Evolutionary conservation across 2,329 filamentous ascomycete species (phyloP).

Genomic region (Ceratocystis lukuohia): DNA sequence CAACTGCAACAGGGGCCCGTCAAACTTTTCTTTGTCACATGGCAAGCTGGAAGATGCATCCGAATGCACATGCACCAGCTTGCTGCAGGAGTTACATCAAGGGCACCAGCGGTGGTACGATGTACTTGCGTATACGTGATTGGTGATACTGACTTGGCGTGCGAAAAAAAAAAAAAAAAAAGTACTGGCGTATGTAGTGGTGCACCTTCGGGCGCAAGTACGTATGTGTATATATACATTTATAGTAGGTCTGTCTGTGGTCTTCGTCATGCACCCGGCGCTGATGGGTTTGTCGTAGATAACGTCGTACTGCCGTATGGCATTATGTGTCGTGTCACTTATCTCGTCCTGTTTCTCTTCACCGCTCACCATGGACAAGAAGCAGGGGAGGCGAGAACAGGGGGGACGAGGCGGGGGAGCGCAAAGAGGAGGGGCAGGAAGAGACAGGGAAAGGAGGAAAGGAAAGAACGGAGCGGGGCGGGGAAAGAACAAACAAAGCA

Average conservation of each 20-base stretch:
- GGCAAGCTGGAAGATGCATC: conserved; percentile 6
- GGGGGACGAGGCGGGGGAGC: background rate
- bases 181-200: too few relatives aligned
- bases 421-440: background rate
- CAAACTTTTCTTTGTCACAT: conserved; percentile 7
- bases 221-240: background rate
- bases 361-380: background rate
- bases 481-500: background rate
- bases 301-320: background rate
- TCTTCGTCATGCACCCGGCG: background rate
- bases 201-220: background rate
- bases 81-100: background rate
- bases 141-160: too few relatives aligned
- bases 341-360: background rate
- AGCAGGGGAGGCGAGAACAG: background rate
- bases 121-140: too few relatives aligned
- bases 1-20: background rate
- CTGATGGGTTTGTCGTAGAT: background rate
- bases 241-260: background rate
- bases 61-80: background rate
- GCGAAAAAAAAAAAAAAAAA: too few relatives aligned
- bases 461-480: background rate
- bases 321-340: conserved; percentile 6
- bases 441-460: background rate
- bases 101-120: too few relatives aligned